These are phyloP conservation scores for Sporothrix brasiliensis DNA, from an alignment of 2,329 filamentous ascomycete species.

Conservation along the genomic window DNA sequence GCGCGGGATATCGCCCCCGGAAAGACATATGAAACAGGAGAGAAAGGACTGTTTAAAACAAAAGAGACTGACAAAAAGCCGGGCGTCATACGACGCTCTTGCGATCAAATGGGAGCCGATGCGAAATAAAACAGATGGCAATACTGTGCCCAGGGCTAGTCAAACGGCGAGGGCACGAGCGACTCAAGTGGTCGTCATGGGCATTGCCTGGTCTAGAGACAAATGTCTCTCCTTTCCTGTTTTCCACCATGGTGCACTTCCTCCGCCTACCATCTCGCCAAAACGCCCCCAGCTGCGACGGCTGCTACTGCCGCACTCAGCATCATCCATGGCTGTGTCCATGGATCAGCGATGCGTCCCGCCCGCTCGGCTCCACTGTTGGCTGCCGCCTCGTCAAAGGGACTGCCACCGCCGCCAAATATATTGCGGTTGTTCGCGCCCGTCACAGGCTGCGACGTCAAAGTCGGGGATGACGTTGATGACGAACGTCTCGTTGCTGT, in stretches of 20 bases:
- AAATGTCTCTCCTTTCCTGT: not conserved
- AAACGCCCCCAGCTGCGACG: not conserved
- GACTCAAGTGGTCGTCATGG: not conserved
- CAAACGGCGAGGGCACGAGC: not conserved
- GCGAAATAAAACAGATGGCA: not conserved
- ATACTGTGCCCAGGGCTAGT: not conserved
- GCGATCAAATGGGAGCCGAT: not conserved
- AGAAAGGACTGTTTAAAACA: not conserved
- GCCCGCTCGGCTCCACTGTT: slow-evolving; percentile 15
- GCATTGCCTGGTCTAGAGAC: not conserved
- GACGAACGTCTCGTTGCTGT: not conserved
- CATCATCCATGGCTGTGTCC: slow-evolving; percentile 21
- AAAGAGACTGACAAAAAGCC: not conserved
- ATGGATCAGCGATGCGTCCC: not conserved
- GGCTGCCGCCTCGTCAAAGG: slow-evolving; percentile 37
- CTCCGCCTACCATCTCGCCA: slow-evolving; percentile 3
- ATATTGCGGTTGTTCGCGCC: not conserved
- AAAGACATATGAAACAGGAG: not conserved
- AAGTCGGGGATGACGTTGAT: not conserved
- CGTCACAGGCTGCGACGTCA: not conserved
- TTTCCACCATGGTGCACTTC: no score
- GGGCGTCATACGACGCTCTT: not conserved
- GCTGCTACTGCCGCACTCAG: slow-evolving; percentile 5
- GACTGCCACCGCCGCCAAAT: slow-evolving; percentile 37
- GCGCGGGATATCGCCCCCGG: slow-evolving; percentile 10